Conservation (phyloP, 2,329 filamentous ascomycete genomes). For the Fusarium sp. region DNA sequence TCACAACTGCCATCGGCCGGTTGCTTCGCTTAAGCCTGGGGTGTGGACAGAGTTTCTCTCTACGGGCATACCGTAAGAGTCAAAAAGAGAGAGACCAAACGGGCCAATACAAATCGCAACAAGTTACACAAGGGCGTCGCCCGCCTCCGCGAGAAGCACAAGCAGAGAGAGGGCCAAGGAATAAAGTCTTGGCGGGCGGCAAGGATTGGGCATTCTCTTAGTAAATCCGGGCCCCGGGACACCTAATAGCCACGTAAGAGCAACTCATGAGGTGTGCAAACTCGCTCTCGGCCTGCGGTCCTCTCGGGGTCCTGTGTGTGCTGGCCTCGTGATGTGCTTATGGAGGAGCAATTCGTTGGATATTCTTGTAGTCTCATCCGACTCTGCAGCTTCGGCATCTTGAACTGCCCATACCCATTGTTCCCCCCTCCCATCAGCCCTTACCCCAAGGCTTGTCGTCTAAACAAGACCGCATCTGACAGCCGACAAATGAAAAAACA, state of each 20-base stretch:
- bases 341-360: not conserved
- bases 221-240: conserved; percentile 37
- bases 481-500: conserved; percentile 11
- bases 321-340: not conserved
- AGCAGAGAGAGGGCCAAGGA: conserved; percentile 8
- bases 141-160: conserved; percentile 8
- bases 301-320: not conserved
- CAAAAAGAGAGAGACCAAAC: not conserved
- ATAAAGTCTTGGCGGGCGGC: conserved; percentile 33
- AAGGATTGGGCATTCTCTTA: conserved; percentile 39
- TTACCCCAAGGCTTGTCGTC: conserved; percentile 13
- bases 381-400: not conserved
- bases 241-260: conserved; percentile 45
- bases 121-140: conserved; percentile 21
- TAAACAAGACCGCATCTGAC: conserved; percentile 9
- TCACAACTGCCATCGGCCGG: conserved; percentile 27
- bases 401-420: not conserved
- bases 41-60: not conserved
- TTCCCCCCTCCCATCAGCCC: not conserved
- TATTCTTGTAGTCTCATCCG: not conserved
- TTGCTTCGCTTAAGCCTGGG: conserved; percentile 22
- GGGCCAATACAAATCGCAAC: conserved; percentile 32
- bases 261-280: not conserved
- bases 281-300: not conserved
- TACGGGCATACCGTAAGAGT: not conserved